phyloP scores from a whole-genome alignment of 257 asterid species.

The Penstemon eatonii region DNA sequence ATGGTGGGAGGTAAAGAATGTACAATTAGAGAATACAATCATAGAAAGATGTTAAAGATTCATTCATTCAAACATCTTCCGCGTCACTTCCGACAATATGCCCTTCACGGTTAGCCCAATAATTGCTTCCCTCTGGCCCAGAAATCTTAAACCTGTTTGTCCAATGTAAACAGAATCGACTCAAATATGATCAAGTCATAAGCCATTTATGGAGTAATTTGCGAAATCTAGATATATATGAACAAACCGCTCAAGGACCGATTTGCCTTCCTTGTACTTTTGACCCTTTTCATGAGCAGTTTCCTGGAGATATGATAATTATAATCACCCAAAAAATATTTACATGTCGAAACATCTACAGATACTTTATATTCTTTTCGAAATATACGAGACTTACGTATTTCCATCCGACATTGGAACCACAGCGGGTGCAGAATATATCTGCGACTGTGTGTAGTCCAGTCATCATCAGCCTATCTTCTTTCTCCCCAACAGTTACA shows the following conservation, averaged over 20 bases:
- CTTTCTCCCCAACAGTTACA: constrained; percentile 61
- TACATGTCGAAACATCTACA: not conserved
- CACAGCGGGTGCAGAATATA: constrained; percentile 68
- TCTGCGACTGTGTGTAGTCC: constrained; percentile 69
- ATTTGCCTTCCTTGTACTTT: constrained; percentile 96
- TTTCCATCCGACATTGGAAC: constrained; percentile 80
- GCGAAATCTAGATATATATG: constrained; percentile 21
- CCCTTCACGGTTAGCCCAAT: constrained; percentile 57
- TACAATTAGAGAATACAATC: constrained; percentile 42
- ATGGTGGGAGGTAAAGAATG: constrained; percentile 34
- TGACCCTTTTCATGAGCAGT: constrained; percentile 81
- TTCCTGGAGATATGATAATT: constrained; percentile 45
- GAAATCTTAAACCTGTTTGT: constrained; percentile 71
- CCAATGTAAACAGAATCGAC: constrained; percentile 5
- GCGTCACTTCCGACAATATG: constrained; percentile 66
- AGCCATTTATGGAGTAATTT: not conserved
- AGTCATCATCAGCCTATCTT: constrained; percentile 74
- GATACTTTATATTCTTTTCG: not conserved
- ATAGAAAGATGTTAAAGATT: constrained; percentile 11
- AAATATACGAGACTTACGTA: constrained; percentile 47
- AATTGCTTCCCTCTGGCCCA: constrained; percentile 74
- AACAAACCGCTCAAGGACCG: constrained; percentile 86
- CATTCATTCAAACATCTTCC: constrained; percentile 45
- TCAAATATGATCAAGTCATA: constrained; percentile 16
- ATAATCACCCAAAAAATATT: not conserved